Evolutionary conservation across 78 protist species (phyloP), one percentile per base, ranked within the genome.

Genomic region (Acrasis kona): DNA sequence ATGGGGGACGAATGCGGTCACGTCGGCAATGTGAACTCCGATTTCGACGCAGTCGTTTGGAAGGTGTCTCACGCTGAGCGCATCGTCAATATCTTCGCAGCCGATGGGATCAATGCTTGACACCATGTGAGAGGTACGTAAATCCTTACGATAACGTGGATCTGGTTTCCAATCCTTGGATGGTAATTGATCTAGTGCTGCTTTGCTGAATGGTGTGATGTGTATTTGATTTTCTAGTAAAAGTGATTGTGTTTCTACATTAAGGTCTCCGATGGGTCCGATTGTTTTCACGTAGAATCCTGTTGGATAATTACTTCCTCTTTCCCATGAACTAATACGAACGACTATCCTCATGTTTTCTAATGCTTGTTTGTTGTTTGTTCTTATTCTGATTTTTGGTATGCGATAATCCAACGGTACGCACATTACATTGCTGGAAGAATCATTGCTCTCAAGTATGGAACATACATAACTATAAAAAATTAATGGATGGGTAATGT

Each of bases 71-170:
- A 50, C 66, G 37, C 91, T 93, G 41, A 97, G 74, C 0, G 98
- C 96, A 35, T 97, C 99, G 70, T 97, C 99, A 36, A 97, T 93
- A 81, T 97, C 99, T 41, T 73, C 86, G 76, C 98, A 90, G 4
- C 98, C 98, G 3, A 72, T 39, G n/a, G 93, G 96, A 41, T 89
- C 96, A 0, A 92, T 85, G 38, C 81, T 64, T 76, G 9, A 31
- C 36, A 84, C 66, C 28, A 10, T 3, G 10, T 40, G 41, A n/a
- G n/a, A n/a, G 29, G 38, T 28, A 10, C 87, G 77, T 39, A 70
- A n/a, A 42, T 41, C 30, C 0, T 0, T 4, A 19, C 83, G 10
- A 35, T 72, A 36, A 10, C 2, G 12, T 2, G 10, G 75, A 12
- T 27, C 84, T 41, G n/a, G 76, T 58, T 2, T n/a, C 12, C 34